A percentile compares a stretch with the other conserved stretches of the same genome.
Conservation (phyloP, 139 green algal species). For the Chlorella vulgaris region DNA sequence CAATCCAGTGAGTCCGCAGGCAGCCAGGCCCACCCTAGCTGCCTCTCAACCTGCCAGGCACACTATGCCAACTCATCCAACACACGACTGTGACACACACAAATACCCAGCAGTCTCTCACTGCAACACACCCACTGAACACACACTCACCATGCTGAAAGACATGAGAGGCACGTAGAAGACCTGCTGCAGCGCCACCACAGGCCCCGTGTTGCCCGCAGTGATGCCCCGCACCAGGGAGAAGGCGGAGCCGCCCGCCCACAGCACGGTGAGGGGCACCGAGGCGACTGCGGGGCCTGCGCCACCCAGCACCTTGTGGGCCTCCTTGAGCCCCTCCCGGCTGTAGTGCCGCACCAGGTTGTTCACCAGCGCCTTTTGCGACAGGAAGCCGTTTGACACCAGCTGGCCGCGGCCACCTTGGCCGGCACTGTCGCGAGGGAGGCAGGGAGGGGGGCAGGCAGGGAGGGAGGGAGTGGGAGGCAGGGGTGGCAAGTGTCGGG, state of each 20-base stretch:
- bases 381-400: slow-evolving; percentile 53
- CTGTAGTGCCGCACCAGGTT: slow-evolving; percentile 76
- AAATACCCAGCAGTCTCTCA: too few species aligned
- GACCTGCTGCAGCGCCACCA: slow-evolving; percentile 56
- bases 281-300: slow-evolving; percentile 76
- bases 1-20: too few species aligned
- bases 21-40: too few species aligned
- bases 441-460: too few species aligned
- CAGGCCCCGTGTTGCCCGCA: slow-evolving; percentile 47
- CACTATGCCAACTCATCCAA: too few species aligned
- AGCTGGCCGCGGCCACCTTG: slow-evolving; percentile 37
- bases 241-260: slow-evolving; percentile 69
- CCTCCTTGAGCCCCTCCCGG: slow-evolving; percentile 63
- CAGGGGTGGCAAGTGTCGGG: background rate
- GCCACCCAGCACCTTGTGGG: slow-evolving; percentile 80
- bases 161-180: slow-evolving; percentile 68
- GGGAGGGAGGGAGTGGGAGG: background rate
- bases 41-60: too few species aligned
- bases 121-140: too few species aligned
- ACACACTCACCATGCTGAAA: slow-evolving; percentile 39
- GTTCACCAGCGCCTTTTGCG: slow-evolving; percentile 45
- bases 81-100: too few species aligned
- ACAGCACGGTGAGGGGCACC: slow-evolving; percentile 74
- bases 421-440: background rate
- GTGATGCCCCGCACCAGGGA: slow-evolving; percentile 63